Evolutionary conservation across 352 stramenopile genomes (phyloP).

Genomic region (Phytophthora uliginosa): DNA sequence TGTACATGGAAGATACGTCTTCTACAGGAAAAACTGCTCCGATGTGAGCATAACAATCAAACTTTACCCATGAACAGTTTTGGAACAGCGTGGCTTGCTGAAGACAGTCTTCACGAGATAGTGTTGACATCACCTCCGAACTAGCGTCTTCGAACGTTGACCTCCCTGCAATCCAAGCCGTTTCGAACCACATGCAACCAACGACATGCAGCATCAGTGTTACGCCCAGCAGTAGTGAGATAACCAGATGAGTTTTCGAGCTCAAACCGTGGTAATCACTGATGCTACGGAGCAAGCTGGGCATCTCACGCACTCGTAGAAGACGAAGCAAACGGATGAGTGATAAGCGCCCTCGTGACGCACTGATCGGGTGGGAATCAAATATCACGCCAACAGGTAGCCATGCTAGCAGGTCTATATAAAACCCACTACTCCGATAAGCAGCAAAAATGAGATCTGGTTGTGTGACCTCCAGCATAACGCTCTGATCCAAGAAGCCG

Average conservation of each 20-base stretch:
- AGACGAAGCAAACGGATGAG: slow-evolving; percentile 60
- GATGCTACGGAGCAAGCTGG: slow-evolving; percentile 53
- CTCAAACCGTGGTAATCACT: slow-evolving; percentile 69
- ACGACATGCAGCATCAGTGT: slow-evolving; percentile 66
- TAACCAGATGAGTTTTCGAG: slow-evolving; percentile 62
- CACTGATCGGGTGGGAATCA: too few species aligned
- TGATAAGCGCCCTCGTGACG: too few species aligned
- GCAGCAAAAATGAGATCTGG: slow-evolving; percentile 63
- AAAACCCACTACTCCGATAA: slow-evolving; percentile 67
- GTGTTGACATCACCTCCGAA: neutral
- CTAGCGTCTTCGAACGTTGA: slow-evolving; percentile 2
- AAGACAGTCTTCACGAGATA: slow-evolving; percentile 47
- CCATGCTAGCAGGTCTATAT: slow-evolving; percentile 55
- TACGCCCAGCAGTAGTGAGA: slow-evolving; percentile 62
- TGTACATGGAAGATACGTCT: slow-evolving; percentile 50
- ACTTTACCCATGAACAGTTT: slow-evolving; percentile 82
- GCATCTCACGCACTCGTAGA: slow-evolving; percentile 55
- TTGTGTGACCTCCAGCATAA: slow-evolving; percentile 68
- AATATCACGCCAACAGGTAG: slow-evolving; percentile 42
- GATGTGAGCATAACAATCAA: slow-evolving; percentile 77
- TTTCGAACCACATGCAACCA: slow-evolving; percentile 78
- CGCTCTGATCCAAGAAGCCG: slow-evolving; percentile 59
- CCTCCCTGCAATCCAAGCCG: slow-evolving; percentile 37
- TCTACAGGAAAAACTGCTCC: slow-evolving; percentile 56
- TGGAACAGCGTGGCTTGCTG: slow-evolving; percentile 61